These are phyloP conservation scores for Alternaria brassicicola DNA, from an alignment of 2,329 filamentous ascomycete genomes.

Conservation along the genomic window DNA sequence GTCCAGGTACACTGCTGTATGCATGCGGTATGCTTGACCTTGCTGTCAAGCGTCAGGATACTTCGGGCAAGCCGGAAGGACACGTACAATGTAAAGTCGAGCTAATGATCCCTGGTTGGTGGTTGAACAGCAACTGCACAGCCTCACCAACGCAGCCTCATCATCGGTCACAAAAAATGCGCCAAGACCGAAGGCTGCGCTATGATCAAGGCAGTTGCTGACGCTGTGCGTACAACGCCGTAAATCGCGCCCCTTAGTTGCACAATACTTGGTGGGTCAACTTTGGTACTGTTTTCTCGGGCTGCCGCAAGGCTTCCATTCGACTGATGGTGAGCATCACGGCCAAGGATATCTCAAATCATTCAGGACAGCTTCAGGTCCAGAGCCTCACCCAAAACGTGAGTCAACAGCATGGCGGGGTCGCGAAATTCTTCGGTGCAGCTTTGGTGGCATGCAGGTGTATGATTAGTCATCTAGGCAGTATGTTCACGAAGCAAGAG, in stretches of 20 bases:
- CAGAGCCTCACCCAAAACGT: background rate
- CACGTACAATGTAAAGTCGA: background rate
- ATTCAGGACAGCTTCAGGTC: background rate
- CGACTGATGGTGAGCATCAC: background rate
- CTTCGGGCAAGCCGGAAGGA: conserved; percentile 4
- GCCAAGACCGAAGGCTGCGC: background rate
- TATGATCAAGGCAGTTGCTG: background rate
- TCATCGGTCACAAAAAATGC: background rate
- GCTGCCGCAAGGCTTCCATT: background rate
- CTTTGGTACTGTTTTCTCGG: background rate
- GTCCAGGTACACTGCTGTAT: background rate
- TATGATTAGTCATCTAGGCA: conserved; percentile 16
- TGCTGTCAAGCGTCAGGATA: background rate
- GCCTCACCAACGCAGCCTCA: conserved; percentile 1
- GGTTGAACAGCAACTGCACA: background rate
- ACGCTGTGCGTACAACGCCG: background rate
- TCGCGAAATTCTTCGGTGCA: background rate
- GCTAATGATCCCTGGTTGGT: conserved; percentile 9
- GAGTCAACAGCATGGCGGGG: background rate
- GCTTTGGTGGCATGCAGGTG: background rate
- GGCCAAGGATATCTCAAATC: background rate
- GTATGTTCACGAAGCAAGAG: background rate
- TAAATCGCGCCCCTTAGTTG: conserved; percentile 2
- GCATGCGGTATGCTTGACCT: background rate
- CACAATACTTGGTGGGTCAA: background rate